These are phyloP conservation scores for Thermoascus crustaceus DNA, from an alignment of 2,329 filamentous ascomycete genomes.

Conservation along the genomic window DNA sequence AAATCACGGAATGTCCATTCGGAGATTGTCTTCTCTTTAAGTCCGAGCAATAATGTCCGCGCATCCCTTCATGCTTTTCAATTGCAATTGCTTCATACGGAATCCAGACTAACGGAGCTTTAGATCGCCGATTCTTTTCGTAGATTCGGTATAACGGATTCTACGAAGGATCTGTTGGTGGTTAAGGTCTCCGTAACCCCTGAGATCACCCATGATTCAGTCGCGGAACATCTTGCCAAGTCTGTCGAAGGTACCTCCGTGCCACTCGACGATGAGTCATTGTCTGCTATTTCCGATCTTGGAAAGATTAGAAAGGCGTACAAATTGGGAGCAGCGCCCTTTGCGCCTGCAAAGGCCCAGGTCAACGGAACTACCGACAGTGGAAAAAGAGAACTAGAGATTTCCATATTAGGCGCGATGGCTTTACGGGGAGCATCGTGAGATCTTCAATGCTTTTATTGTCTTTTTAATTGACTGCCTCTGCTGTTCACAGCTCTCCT, in stretches of 20 bases:
- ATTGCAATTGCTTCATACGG: slow-evolving; percentile 8
- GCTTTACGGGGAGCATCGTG: slow-evolving; percentile 57
- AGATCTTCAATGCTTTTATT: too few relatives aligned
- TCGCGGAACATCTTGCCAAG: slow-evolving; percentile 52
- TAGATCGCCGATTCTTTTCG: slow-evolving; percentile 90
- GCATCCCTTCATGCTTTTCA: slow-evolving; percentile 1
- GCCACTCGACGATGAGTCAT: slow-evolving; percentile 55
- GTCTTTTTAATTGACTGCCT: background rate
- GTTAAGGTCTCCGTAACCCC: slow-evolving; percentile 63
- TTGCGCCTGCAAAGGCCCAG: slow-evolving; percentile 20
- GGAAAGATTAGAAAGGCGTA: slow-evolving; percentile 73
- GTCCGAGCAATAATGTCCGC: slow-evolving; percentile 70
- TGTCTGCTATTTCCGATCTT: slow-evolving; percentile 55
- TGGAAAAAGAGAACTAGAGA: slow-evolving; percentile 45
- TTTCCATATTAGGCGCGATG: slow-evolving; percentile 66
- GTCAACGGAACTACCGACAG: slow-evolving; percentile 15
- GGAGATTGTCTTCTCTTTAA: slow-evolving; percentile 75
- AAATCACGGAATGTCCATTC: slow-evolving; percentile 82
- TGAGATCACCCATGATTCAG: slow-evolving; percentile 38
- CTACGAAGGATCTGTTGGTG: slow-evolving; percentile 64
- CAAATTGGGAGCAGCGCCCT: slow-evolving; percentile 61
- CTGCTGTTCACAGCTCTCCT: too few relatives aligned
- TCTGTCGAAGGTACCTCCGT: slow-evolving; percentile 55
- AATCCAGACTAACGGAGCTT: slow-evolving; percentile 11
- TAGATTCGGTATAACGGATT: slow-evolving; percentile 69